Evolutionary conservation across 2,329 filamentous ascomycete genomes (phyloP).

Genomic region (Penicillium psychrosexuale): DNA sequence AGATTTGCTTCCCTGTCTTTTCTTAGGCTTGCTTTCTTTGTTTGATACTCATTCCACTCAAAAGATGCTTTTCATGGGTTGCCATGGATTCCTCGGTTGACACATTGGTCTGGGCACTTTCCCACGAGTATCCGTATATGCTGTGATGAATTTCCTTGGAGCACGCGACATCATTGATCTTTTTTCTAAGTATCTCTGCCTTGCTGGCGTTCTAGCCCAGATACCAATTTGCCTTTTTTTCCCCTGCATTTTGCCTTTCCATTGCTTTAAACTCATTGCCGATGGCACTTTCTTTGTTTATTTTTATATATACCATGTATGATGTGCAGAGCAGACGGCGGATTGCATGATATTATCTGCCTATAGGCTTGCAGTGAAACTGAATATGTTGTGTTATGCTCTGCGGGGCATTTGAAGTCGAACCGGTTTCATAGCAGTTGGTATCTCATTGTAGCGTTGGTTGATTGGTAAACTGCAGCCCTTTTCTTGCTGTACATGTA

Average conservation of each 20-base stretch:
- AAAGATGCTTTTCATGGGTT: constrained; percentile 14
- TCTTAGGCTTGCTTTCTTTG: constrained; percentile 19
- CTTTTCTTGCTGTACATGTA: background rate
- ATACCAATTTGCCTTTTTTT: constrained; percentile 26
- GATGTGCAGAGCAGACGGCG: background rate
- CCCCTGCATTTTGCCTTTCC: background rate
- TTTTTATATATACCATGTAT: background rate
- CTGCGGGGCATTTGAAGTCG: background rate
- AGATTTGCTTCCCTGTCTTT: constrained; percentile 17
- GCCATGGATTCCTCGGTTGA: constrained; percentile 16
- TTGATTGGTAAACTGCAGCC: background rate
- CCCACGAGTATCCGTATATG: constrained; percentile 24
- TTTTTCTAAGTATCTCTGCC: constrained; percentile 13
- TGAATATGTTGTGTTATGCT: background rate
- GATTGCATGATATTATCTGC: background rate
- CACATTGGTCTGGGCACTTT: constrained; percentile 13
- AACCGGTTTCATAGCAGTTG: background rate
- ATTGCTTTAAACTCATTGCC: constrained; percentile 7
- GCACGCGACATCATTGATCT: constrained; percentile 11
- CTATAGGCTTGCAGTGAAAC: background rate
- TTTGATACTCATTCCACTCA: constrained; percentile 21
- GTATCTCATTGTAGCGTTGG: background rate
- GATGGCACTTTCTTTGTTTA: background rate
- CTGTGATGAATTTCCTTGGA: constrained; percentile 23
- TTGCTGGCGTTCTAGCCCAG: constrained; percentile 25